These are phyloP conservation scores for Neonectria neomacrospora DNA, from an alignment of 2,329 filamentous ascomycete species.

Conservation along the genomic window DNA sequence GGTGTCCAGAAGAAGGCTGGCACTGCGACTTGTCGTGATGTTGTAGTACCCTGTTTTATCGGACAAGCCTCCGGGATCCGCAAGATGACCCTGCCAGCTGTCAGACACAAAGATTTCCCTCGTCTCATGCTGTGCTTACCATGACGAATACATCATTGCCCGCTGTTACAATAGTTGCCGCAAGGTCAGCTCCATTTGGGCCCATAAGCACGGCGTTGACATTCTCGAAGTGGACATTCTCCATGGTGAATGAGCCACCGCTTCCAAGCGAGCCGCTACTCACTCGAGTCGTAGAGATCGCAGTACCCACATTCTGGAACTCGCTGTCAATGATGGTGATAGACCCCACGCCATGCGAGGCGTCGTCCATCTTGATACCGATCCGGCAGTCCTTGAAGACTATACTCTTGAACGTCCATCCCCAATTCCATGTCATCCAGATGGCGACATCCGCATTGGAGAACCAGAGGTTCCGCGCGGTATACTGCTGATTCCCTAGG, in stretches of 20 bases:
- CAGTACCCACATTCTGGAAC: slow-evolving; percentile 73
- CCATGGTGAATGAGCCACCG: slow-evolving; percentile 57
- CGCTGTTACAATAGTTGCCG: slow-evolving; percentile 19
- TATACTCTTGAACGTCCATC: slow-evolving; percentile 77
- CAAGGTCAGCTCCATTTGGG: slow-evolving; percentile 34
- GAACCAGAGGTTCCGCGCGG: slow-evolving; percentile 75
- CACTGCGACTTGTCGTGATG: slow-evolving; percentile 29
- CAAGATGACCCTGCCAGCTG: slow-evolving; percentile 40
- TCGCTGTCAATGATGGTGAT: slow-evolving; percentile 79
- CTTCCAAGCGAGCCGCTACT: slow-evolving; percentile 48
- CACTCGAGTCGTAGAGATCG: slow-evolving; percentile 70
- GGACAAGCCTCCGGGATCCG: slow-evolving; percentile 36
- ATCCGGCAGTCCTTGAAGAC: slow-evolving; percentile 71
- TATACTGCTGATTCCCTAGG: slow-evolving; percentile 77
- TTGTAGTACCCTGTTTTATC: slow-evolving; percentile 40
- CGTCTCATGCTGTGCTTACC: slow-evolving; percentile 24
- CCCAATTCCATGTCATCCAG: slow-evolving; percentile 80
- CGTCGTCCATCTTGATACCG: slow-evolving; percentile 72
- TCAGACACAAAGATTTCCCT: slow-evolving; percentile 14
- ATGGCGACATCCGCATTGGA: slow-evolving; percentile 73
- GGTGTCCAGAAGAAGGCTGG: slow-evolving; percentile 61
- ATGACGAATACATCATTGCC: slow-evolving; percentile 41
- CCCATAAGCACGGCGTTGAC: slow-evolving; percentile 47
- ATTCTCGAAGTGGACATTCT: slow-evolving; percentile 57
- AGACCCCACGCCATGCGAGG: slow-evolving; percentile 72